A percentile compares a stretch with the other conserved stretches of the same genome.
These are phyloP conservation scores for Colletotrichum euphorbiae DNA, from an alignment of 2,329 filamentous ascomycete genomes.

Conservation along the genomic window DNA sequence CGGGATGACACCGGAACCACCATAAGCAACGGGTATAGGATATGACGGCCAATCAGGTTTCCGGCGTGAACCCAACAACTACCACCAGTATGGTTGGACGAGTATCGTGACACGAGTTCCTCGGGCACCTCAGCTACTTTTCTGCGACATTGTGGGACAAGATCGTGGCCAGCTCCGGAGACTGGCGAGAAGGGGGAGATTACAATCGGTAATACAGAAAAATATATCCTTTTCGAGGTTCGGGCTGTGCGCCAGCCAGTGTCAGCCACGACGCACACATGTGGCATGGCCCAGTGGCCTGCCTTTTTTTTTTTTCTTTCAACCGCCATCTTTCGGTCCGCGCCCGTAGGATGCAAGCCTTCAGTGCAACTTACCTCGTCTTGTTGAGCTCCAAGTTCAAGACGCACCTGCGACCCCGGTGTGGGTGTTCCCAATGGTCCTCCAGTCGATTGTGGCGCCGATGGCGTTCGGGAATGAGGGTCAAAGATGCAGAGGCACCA, in stretches of 20 bases:
- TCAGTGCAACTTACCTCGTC: not conserved
- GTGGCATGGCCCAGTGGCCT: not conserved
- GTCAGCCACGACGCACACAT: slow-evolving; percentile 26
- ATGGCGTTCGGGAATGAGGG: not conserved
- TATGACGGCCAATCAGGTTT: slow-evolving; percentile 11
- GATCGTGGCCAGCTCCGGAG: not conserved
- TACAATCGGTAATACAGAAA: slow-evolving; percentile 19
- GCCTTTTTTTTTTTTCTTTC: not conserved
- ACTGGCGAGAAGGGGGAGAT: slow-evolving; percentile 5
- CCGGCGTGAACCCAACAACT: not conserved
- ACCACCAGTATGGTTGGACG: slow-evolving; percentile 2
- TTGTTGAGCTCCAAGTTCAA: not conserved
- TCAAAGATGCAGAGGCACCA: not conserved
- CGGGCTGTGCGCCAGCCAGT: slow-evolving; percentile 5
- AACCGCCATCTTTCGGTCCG: slow-evolving; percentile 13
- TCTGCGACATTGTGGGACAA: slow-evolving; percentile 4
- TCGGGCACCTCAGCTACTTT: slow-evolving; percentile 1
- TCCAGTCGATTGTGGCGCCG: not conserved
- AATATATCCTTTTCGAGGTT: slow-evolving; percentile 9
- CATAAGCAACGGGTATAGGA: slow-evolving; percentile 2
- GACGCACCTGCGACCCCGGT: not conserved
- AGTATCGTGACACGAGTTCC: not conserved
- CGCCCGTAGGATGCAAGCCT: slow-evolving; percentile 4
- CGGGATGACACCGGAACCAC: not conserved
- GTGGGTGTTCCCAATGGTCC: not conserved